phyloP scores from a whole-genome alignment of 1,284 basidiomycete genomes.

The Sanguinoderma infundibulare region DNA sequence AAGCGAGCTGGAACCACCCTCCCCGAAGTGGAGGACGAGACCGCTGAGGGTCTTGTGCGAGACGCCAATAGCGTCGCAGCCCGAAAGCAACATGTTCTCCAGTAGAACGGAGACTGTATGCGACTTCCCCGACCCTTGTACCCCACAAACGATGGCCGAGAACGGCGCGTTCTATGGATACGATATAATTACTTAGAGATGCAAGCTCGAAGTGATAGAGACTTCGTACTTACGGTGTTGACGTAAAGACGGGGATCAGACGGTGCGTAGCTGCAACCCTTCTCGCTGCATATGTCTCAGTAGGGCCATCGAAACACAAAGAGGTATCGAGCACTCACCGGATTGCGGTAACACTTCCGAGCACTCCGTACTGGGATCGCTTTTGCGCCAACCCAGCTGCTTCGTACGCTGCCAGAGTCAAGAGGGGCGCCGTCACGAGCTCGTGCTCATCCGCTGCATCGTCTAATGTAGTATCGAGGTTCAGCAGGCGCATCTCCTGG shows the following conservation, averaged over 20 bases:
- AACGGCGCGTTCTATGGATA: constrained; percentile 41
- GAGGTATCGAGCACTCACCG: constrained; percentile 34
- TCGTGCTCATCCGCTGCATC: constrained; percentile 30
- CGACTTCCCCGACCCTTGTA: constrained; percentile 68
- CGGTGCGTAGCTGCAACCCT: constrained; percentile 5
- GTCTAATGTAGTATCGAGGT: not conserved
- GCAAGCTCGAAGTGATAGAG: not conserved
- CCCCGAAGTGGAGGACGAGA: constrained; percentile 71
- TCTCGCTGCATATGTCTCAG: constrained; percentile 1
- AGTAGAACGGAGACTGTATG: constrained; percentile 69
- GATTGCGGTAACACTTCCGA: constrained; percentile 33
- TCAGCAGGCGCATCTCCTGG: constrained; percentile 13
- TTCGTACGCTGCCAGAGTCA: constrained; percentile 37
- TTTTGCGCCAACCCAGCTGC: constrained; percentile 20
- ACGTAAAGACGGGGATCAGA: constrained; percentile 36
- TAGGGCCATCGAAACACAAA: too few relatives aligned
- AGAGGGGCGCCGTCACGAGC: constrained; percentile 36
- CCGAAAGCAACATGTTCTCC: constrained; percentile 66
- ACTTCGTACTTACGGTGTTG: constrained; percentile 34
- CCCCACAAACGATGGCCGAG: constrained; percentile 38
- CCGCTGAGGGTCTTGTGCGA: constrained; percentile 60
- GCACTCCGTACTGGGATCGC: constrained; percentile 36
- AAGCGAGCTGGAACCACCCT: constrained; percentile 57
- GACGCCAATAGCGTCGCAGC: constrained; percentile 50
- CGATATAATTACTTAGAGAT: too few relatives aligned